Evolutionary conservation across 2,329 filamentous ascomycete species (phyloP), one percentile per base, ranked within the genome.

Genomic region (Fusarium poae): DNA sequence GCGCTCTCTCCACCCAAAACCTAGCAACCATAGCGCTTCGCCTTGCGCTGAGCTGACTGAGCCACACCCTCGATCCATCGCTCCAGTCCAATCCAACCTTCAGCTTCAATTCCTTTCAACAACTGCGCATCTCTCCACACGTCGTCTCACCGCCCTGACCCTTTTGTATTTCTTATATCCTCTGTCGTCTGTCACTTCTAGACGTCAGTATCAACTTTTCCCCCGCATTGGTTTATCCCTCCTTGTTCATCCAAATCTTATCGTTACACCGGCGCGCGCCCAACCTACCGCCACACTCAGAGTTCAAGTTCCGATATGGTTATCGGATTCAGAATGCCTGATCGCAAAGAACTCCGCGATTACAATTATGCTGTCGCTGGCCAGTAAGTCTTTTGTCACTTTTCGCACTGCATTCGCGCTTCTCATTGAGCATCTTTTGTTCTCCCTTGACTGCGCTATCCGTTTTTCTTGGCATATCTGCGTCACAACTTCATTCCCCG

Each of bases 281-380:
- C 25, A 40, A 51, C 45, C 57, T 45, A 57, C 68, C 61, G 59
- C 63, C 55, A 72, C 68, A 68, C 66, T 37, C 53, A 48, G 15
- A 60, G 43, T 61, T 42, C 34, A 20, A 39, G 42, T 52, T 51
- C 68, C 55, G 60, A 62, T 50, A 68, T 54, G 51, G 74, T 67
- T 62, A 75, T 75, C 61, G 72, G 68, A 48, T 57, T 57, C 79
- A 79, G 70, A 67, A 79, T 89, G 40, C 87, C 89, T 54, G 86
- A 86, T 68, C 82, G 83, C 57, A 82, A 86, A 57, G 88, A 89
- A 61, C 84, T 94, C 45, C 83, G 89, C 70, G 85, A 89, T 55
- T 96, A 91, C 80, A 88, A 88, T 73, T 85, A 93, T 75, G 92
- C 91, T 51, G 93, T 94, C 66, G 93, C 93, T 67, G 93, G 93